Evolutionary conservation across 495 filamentous ascomycete genomes (phyloP), one percentile per base, ranked within the genome.

Genomic region (Hypoxylon fragiforme): DNA sequence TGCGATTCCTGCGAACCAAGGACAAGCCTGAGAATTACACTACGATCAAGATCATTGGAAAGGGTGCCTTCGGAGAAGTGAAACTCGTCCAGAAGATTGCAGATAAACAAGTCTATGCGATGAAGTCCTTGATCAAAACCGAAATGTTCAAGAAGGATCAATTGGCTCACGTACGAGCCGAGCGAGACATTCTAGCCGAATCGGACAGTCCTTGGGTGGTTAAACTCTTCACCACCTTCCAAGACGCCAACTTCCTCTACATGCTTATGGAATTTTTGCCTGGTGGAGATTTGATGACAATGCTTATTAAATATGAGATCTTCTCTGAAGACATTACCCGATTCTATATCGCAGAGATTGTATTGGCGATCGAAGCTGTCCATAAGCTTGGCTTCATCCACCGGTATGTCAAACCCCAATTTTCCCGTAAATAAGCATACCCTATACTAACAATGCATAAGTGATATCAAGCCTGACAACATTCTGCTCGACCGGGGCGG

Each of bases 71-170:
- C 67, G 94, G 94, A 71, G 94, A 99, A 70, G 94, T 99, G 44
- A 92, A 92, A 71, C 79, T 99, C 48, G 94, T 99, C 52, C 90
- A 94, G 72, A 87, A 95, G 74, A 95, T 91, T 79, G 82, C 85
- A n/a, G 94, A 97, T 63, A 90, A 89, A 69, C 95, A 95, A 71
- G 91, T 97, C 50, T 99, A 97, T 65, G 94, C 94, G 36, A 86
- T 99, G 77, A 99, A 99, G 77, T 96, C 92, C 24, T 77, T 99
- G 47, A 87, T 97, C 72, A 99, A 99, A 80, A 87, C 89, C 4
- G 94, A 99, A 71, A 99, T 99, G 94, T 96, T 95, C 77, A 97
- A 96, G 78, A 97, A 96, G 76, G 95, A 99, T 64, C 94, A 99
- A 70, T 75, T 99, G 50, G 94, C 94, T n/a, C 94, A 99, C 74